Base-by-base conservation (phyloP, 345 rosid species). In the Linum tenue region DNA sequence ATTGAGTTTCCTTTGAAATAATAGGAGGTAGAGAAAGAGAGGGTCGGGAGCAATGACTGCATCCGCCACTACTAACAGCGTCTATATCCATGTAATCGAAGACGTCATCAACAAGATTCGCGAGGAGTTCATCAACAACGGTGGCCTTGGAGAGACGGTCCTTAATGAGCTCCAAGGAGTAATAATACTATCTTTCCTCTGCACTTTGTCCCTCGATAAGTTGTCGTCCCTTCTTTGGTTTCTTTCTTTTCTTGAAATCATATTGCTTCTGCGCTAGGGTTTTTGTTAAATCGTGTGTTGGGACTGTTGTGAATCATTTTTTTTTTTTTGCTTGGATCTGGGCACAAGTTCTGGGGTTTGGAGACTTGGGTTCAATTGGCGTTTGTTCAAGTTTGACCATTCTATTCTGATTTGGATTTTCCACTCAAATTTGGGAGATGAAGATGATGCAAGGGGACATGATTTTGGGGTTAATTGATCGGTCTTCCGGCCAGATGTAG, bases 381-480 rank as follows among this genome's bases (percentile, higher is more conserved):
- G 59, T 62, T 36, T 50, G 41, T 48, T 5, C 53, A 48, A 9
- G 9, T 48, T 48, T 48, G 15, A 12, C 14, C 9, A 9, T 9
- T 48, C 53, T 48, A 2, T 48, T 48, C 15, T 48, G 53, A 48
- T 48, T 48, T 1, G 11, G 7, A 3, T 37, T 44, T 56, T 55
- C 51, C 64, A 65, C 56, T 39, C 74, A 91, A 97, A 78, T 89
- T 63, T 95, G 99, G 99, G 97, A 89, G 75, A 64, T 76, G 80
- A 95, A 95, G 79, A 87, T 95, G 99, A 85, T 85, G 85, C 92
- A 85, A 73, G 97, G 97, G 16, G 89, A 88, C 50, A 91, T 73
- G 60, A 58, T 88, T 38, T 75, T 59, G 17, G 91, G 87, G 60
- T 88, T 89, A 1, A 83, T 82, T 16, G 96, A 87, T 39, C 84